These are phyloP conservation scores for Fusarium globosum DNA, from an alignment of 2,329 filamentous ascomycete species.

Conservation along the genomic window DNA sequence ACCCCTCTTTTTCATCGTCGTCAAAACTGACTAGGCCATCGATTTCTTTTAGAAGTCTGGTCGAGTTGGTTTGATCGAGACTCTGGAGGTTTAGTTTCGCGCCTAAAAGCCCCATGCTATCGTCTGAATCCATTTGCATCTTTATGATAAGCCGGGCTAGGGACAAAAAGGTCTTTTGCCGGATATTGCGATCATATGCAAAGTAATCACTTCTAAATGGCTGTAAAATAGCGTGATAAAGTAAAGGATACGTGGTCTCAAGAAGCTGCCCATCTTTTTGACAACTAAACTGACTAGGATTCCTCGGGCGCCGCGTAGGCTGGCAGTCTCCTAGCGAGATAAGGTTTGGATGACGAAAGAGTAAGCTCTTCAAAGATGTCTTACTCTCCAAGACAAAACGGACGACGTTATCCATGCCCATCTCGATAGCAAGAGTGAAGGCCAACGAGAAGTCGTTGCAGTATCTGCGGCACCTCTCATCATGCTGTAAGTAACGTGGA, in stretches of 20 bases:
- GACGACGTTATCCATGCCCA: not conserved
- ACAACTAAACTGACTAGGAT: not conserved
- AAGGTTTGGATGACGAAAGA: not conserved
- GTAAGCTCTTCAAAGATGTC: not conserved
- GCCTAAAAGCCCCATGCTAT: no score
- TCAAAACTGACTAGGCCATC: no score
- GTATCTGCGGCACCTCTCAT: not conserved
- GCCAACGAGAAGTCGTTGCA: not conserved
- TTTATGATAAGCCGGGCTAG: no score
- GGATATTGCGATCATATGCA: rapidly evolving
- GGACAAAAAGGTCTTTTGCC: rapidly evolving
- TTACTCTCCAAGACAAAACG: not conserved
- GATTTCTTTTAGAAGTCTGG: no score
- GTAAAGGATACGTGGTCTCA: rapidly evolving
- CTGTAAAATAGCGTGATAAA: not conserved
- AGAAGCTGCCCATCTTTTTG: not conserved
- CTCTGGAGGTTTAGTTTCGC: no score
- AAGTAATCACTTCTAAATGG: not conserved
- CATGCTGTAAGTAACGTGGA: not conserved
- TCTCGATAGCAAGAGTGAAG: not conserved
- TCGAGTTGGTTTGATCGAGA: rapidly evolving
- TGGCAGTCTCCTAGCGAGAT: rapidly evolving
- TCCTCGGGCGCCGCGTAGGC: rapidly evolving
- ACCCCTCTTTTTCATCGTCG: no score
- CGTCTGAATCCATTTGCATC: no score